These are phyloP conservation scores for Odontarrhena argentea DNA, from an alignment of 345 rosid genomes.

Conservation along the genomic window DNA sequence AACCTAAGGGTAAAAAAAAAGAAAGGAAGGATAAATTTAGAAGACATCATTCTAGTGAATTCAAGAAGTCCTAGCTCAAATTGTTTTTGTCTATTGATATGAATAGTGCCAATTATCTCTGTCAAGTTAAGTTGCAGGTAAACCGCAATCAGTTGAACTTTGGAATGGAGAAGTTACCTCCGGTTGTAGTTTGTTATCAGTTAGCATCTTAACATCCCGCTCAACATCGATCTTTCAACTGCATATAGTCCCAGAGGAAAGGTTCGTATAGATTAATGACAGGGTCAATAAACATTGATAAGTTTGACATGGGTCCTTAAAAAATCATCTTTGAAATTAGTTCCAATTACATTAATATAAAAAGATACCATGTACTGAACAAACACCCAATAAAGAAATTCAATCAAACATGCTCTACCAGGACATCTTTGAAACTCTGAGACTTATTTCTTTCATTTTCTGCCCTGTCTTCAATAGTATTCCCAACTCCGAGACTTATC, in stretches of 20 bases:
- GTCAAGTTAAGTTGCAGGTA: not conserved
- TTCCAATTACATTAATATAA: slow-evolving; percentile 7
- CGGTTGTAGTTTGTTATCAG: slow-evolving; percentile 50
- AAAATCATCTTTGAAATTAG: not conserved
- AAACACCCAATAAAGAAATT: not conserved
- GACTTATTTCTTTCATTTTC: slow-evolving; percentile 50
- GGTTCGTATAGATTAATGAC: not conserved
- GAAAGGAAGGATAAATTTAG: too few relatives aligned
- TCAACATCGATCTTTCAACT: slow-evolving; percentile 71
- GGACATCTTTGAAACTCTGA: slow-evolving; percentile 48
- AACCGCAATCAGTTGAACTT: slow-evolving; percentile 40
- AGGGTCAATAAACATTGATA: slow-evolving; percentile 1
- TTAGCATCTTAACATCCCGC: slow-evolving; percentile 55
- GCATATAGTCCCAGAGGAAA: slow-evolving; percentile 41
- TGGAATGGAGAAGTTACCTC: slow-evolving; percentile 50
- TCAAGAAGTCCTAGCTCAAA: too few relatives aligned
- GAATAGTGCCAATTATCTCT: slow-evolving; percentile 3
- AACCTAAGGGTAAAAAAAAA: too few relatives aligned
- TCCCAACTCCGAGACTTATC: slow-evolving; percentile 42
- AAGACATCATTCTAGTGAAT: too few relatives aligned
- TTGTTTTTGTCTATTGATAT: too few relatives aligned
- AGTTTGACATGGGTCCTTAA: not conserved
- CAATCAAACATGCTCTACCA: slow-evolving; percentile 66
- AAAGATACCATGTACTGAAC: slow-evolving; percentile 11
- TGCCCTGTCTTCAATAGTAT: slow-evolving; percentile 52